Conservation (phyloP, 2,329 filamentous ascomycete species). For the Cordyceps tenuipes region DNA sequence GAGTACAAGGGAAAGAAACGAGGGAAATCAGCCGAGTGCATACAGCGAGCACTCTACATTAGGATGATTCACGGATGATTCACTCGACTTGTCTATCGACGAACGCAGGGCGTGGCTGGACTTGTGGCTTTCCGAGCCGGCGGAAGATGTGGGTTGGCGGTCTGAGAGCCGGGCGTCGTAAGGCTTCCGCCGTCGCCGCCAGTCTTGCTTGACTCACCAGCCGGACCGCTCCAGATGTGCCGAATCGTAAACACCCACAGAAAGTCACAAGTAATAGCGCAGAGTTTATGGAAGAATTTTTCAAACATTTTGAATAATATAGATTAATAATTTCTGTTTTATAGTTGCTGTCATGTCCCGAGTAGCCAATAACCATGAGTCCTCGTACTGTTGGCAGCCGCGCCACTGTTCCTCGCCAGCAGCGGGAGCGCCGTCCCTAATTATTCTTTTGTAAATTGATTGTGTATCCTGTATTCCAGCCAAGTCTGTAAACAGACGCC, state of each 20-base stretch:
- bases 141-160: not conserved
- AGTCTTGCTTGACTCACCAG: not conserved
- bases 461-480: not conserved
- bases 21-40: not conserved
- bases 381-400: not conserved
- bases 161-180: constrained; percentile 1
- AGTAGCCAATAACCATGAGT: not conserved
- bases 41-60: not conserved
- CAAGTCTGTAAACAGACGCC: not conserved
- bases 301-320: constrained; percentile 1
- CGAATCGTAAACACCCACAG: not conserved
- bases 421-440: not conserved
- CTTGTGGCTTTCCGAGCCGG: not conserved
- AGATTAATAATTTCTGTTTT: not conserved
- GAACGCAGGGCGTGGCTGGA: no score
- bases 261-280: not conserved
- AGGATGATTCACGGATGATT: constrained; percentile 5
- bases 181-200: not conserved
- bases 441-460: constrained; percentile 5
- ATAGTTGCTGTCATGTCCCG: not conserved
- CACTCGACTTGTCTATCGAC: not conserved
- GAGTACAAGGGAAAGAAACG: not conserved
- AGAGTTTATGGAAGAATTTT: not conserved
- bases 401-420: not conserved
- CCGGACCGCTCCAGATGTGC: not conserved